Percentiles rank a stretch among this genome's conserved stretches.
These are phyloP conservation scores for Venturia pyrina DNA, from an alignment of 2,329 filamentous ascomycete species.

Conservation along the genomic window DNA sequence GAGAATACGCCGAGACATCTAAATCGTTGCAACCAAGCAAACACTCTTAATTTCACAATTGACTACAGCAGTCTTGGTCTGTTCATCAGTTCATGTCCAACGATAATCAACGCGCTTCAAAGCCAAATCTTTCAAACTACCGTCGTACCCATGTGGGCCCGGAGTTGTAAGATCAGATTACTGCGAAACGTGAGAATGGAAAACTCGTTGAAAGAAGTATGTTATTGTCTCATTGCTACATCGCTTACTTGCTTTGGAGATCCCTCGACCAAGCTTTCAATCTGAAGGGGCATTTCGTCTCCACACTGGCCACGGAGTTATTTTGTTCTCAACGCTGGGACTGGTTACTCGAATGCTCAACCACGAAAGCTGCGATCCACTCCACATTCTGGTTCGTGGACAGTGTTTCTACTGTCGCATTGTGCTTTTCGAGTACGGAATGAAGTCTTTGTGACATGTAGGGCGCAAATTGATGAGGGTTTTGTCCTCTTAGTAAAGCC, in stretches of 20 bases:
- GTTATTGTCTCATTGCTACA: neutral
- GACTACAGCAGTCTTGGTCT: too few species aligned
- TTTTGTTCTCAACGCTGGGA: too few species aligned
- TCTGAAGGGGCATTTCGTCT: neutral
- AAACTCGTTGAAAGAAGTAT: neutral
- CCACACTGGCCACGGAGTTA: neutral
- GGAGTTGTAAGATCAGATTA: too few species aligned
- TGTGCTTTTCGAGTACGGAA: neutral
- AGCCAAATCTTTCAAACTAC: too few species aligned
- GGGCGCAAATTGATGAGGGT: neutral
- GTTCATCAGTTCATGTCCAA: too few species aligned
- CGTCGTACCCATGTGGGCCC: too few species aligned
- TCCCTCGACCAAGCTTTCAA: neutral
- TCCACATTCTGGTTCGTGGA: neutral
- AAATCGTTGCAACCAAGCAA: neutral
- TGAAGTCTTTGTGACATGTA: neutral
- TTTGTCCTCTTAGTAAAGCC: neutral
- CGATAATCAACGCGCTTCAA: too few species aligned
- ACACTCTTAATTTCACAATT: neutral
- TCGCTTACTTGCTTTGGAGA: neutral
- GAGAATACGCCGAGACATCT: neutral
- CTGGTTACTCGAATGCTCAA: neutral
- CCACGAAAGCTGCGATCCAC: neutral
- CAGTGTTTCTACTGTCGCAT: neutral
- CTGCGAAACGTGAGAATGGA: neutral